Base-by-base conservation (phyloP, 768 basidiomycete species). In the Termitomyces sp. region DNA sequence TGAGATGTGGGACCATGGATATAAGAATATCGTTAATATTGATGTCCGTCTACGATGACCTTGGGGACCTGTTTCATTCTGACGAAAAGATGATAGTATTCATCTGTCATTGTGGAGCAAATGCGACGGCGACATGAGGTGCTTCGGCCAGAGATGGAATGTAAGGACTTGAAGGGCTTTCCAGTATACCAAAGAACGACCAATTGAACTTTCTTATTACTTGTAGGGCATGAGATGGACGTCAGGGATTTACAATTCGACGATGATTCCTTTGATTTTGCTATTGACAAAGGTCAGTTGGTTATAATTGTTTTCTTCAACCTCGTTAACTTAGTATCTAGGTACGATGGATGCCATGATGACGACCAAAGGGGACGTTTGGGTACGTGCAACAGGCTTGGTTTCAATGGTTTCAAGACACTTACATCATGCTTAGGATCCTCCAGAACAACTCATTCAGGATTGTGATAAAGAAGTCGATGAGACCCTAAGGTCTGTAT, bases 341-440 rank as follows among this genome's bases (percentile, higher is more conserved):
- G 76, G 89, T 16, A 93, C 91, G 1, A 92, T 94, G 90, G 92
- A 94, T 68, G 89, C 91, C 3, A 89, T 94, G 88, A 86, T 93
- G 85, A 86, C 92, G 0, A 76, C 82, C 0, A 89, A 90, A 67
- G 86, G 87, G 18, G 88, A 91, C 63, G 86, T 91, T 56, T 93
- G 92, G 91, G 90, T 88, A 62, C 51, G 80, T 61, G 50, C 10
- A 14, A 37, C 39, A 4, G 24, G 16, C 50, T 12, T 26, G 8
- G 24, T 40, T 39, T 9, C 44, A n/a, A 36, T 20, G 16, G 18
- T 26, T 47, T 3, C 22, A 30, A n/a, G 33, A 40, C 37, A 40
- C 42, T 51, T 8, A 39, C 33, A n/a, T 2, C 56, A 91, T 30
- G n/a, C 18, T 16, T 26, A 58, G 91, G 82, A 93, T 65, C 93